Evolutionary conservation across 257 asterid genomes (phyloP).

Genomic region (Gardenia jasminoides): DNA sequence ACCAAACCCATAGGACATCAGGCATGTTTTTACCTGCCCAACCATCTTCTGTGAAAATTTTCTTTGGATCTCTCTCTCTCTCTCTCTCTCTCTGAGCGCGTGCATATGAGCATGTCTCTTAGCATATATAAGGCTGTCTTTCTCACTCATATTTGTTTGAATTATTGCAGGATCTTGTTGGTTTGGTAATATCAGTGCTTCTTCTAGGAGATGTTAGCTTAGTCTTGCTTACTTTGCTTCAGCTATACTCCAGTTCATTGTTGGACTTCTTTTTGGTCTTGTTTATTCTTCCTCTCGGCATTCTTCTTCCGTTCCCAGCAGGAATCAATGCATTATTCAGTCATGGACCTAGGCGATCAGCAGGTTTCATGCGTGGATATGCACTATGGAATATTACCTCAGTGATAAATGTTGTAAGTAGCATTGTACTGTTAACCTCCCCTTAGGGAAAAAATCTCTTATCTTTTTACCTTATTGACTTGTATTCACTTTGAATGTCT

Average conservation of each 20-base stretch:
- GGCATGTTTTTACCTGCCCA: slow-evolving; percentile 32
- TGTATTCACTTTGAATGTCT: not conserved
- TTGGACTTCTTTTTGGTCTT: slow-evolving; percentile 60
- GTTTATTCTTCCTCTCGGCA: slow-evolving; percentile 75
- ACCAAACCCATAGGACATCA: slow-evolving; percentile 84
- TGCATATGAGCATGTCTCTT: slow-evolving; percentile 15
- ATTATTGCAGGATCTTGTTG: slow-evolving; percentile 79
- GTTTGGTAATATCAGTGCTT: slow-evolving; percentile 69
- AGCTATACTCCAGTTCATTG: slow-evolving; percentile 70
- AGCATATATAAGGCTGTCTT: too few species aligned
- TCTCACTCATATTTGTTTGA: slow-evolving; percentile 1
- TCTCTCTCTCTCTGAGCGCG: slow-evolving; percentile 19
- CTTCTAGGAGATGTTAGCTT: slow-evolving; percentile 89
- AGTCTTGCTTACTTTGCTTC: slow-evolving; percentile 81
- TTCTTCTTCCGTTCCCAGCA: slow-evolving; percentile 84
- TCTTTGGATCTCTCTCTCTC: not conserved
- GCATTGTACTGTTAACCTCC: not conserved
- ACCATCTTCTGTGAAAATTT: slow-evolving; percentile 6
- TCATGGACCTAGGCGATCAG: slow-evolving; percentile 82
- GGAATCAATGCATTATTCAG: slow-evolving; percentile 85
- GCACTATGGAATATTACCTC: slow-evolving; percentile 83
- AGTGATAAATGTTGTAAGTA: slow-evolving; percentile 75
- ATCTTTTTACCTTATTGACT: not conserved
- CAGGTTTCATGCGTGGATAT: slow-evolving; percentile 81
- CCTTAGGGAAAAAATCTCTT: not conserved